Evolutionary conservation across 176 grass and related monocot genomes (phyloP).

Genomic region (Phoenix dactylifera): DNA sequence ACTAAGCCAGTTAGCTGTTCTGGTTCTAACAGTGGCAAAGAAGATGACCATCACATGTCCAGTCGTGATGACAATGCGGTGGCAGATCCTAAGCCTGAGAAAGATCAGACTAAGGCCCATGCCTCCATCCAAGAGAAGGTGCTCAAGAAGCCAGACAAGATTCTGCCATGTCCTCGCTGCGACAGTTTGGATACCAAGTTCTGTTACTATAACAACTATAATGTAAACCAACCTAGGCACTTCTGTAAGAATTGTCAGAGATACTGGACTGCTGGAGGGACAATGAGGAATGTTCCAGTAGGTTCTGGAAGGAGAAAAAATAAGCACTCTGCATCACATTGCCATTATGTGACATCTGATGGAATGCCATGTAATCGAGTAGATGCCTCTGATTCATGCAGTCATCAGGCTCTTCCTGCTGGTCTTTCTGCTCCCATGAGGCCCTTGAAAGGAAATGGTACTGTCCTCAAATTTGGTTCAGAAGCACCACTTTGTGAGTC

Average conservation of each 20-base stretch:
- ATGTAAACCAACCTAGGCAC: conserved; percentile 14
- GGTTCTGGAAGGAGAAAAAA: conserved; percentile 11
- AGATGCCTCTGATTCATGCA: not conserved
- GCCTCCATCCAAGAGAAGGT: not conserved
- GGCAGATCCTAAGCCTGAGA: not conserved
- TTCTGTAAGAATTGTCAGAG: conserved; percentile 18
- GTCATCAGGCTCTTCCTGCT: not conserved
- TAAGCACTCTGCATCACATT: conserved; percentile 1
- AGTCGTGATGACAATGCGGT: not conserved
- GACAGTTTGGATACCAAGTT: conserved; percentile 13
- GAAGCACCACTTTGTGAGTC: conserved; percentile 13
- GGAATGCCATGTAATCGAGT: not conserved
- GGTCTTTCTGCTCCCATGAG: not conserved
- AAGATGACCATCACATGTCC: not conserved
- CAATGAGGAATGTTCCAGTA: conserved; percentile 9
- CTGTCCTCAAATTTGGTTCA: conserved; percentile 3
- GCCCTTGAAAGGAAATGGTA: conserved; percentile 1
- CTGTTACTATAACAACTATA: conserved; percentile 20
- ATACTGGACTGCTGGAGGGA: conserved; percentile 16
- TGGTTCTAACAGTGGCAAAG: not conserved
- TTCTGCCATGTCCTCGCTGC: conserved; percentile 15
- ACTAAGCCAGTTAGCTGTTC: not conserved
- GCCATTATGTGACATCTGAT: not conserved
- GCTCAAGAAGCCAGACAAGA: conserved; percentile 13
- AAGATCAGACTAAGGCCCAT: not conserved